A percentile compares a stretch with the other conserved stretches of the same genome.
These are phyloP conservation scores for Gaeumannomyces tritici DNA, from an alignment of 2,329 filamentous ascomycete species.

Conservation along the genomic window DNA sequence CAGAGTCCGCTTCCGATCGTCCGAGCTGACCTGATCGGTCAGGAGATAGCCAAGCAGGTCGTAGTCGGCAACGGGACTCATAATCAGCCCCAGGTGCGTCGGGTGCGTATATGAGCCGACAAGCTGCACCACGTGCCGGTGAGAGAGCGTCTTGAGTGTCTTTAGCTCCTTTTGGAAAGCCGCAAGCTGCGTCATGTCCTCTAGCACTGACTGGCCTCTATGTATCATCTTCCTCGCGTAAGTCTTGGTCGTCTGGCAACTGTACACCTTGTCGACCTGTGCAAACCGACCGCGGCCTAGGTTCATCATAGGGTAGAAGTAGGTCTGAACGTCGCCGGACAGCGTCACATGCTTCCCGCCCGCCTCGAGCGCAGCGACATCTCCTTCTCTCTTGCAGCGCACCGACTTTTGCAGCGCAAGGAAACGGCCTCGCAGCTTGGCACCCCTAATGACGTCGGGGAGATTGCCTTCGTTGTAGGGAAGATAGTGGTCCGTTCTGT, in stretches of 20 bases:
- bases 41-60: conserved; percentile 19
- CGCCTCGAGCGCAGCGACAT: background rate
- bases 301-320: background rate
- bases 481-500: background rate
- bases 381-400: background rate
- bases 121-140: conserved; percentile 36
- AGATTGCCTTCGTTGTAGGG: background rate
- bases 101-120: conserved; percentile 34
- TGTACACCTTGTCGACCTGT: background rate
- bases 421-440: background rate
- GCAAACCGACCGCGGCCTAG: background rate
- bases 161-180: conserved; percentile 19
- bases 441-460: background rate
- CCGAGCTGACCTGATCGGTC: background rate
- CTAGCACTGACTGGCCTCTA: background rate
- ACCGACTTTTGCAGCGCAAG: background rate
- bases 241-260: background rate
- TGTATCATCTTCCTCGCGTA: background rate
- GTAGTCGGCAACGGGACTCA: conserved; percentile 38
- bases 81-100: conserved; percentile 32
- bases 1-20: background rate
- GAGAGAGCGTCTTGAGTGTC: conserved; percentile 23
- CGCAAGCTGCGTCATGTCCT: background rate
- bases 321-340: background rate
- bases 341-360: background rate